A percentile compares a stretch with the other conserved stretches of the same genome.
These are phyloP conservation scores for Hericium rajendrae DNA, from an alignment of 768 basidiomycete species.

Conservation along the genomic window DNA sequence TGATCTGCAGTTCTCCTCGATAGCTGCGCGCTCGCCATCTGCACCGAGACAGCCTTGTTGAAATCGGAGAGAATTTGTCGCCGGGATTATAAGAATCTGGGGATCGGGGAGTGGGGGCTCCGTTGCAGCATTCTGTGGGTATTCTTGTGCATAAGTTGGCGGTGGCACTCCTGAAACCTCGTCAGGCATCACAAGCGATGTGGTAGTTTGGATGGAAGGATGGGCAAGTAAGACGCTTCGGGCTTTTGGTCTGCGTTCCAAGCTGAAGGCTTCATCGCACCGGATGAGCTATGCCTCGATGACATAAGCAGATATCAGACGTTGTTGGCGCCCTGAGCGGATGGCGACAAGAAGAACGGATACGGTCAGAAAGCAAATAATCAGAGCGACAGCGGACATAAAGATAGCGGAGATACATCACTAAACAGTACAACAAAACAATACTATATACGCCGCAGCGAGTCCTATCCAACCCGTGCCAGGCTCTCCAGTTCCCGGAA, in stretches of 20 bases:
- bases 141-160: slow-evolving; percentile 11
- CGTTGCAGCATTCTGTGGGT: neutral
- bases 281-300: no score
- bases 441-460: neutral
- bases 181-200: slow-evolving; percentile 3
- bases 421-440: slow-evolving; percentile 1
- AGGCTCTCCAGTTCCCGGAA: slow-evolving; percentile 77
- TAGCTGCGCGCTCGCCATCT: slow-evolving; percentile 70
- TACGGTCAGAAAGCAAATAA: neutral
- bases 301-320: neutral
- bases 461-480: slow-evolving; percentile 47
- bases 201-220: neutral
- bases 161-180: slow-evolving; percentile 1
- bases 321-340: no score
- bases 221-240: neutral
- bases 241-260: no score
- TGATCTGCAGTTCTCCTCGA: slow-evolving; percentile 87
- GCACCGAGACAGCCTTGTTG: slow-evolving; percentile 83
- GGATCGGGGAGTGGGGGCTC: slow-evolving; percentile 21
- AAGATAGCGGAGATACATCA: neutral
- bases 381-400: neutral
- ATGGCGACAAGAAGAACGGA: no score
- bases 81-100: slow-evolving; percentile 70
- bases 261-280: no score
- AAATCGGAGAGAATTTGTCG: slow-evolving; percentile 61